phyloP scores from a whole-genome alignment of 116 monocot genomes.

The Phalaenopsis hybrid region DNA sequence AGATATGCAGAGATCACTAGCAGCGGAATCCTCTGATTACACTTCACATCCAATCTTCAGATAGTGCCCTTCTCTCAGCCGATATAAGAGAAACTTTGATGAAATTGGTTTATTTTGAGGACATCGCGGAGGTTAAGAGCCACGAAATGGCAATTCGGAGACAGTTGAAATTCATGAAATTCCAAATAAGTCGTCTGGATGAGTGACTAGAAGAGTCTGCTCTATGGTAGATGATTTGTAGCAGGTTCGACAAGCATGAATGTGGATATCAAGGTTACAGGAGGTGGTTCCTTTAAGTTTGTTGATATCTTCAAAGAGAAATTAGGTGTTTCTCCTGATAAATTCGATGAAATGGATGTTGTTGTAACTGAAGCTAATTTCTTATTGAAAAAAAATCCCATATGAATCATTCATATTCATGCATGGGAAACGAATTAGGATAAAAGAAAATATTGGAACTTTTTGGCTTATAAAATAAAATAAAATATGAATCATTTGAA shows the following conservation, averaged over 20 bases:
- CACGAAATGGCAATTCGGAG: background rate
- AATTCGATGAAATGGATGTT: too few relatives aligned
- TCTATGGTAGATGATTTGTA: constrained; percentile 9
- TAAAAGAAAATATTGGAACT: too few relatives aligned
- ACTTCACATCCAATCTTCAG: constrained; percentile 40
- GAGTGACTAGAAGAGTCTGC: constrained; percentile 36
- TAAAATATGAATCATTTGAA: too few relatives aligned
- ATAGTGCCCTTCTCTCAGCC: constrained; percentile 35
- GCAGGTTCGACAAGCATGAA: too few relatives aligned
- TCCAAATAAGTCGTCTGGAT: constrained; percentile 27
- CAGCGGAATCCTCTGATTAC: constrained; percentile 47
- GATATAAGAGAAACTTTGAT: constrained; percentile 74
- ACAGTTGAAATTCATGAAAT: constrained; percentile 28
- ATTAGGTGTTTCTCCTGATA: constrained; percentile 27
- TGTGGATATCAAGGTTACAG: too few relatives aligned
- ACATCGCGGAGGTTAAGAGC: background rate
- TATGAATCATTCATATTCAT: constrained; percentile 47
- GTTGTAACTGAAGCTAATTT: too few relatives aligned
- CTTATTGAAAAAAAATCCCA: constrained; percentile 46
- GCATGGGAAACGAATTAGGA: constrained; percentile 19
- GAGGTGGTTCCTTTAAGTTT: too few relatives aligned
- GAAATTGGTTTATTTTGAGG: constrained; percentile 58
- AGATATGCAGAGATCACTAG: constrained; percentile 31
- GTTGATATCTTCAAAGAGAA: too few relatives aligned
- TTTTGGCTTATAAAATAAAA: too few relatives aligned